These are phyloP conservation scores for Sporothrix variecibatus DNA, from an alignment of 2,329 filamentous ascomycete genomes.

Conservation along the genomic window DNA sequence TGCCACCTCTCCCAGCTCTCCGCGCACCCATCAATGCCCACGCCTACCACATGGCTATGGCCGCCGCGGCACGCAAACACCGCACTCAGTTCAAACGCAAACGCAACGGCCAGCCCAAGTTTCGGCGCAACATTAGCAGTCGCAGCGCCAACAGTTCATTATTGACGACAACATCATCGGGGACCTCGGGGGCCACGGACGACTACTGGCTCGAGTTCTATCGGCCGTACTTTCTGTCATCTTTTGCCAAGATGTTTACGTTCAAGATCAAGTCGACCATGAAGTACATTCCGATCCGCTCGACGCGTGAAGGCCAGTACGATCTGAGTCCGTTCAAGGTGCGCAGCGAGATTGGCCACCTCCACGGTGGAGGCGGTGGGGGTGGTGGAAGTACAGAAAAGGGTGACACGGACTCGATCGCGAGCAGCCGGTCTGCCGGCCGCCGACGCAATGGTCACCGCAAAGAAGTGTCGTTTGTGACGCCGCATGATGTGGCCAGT, in stretches of 20 bases:
- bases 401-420: constrained; percentile 67
- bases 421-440: constrained; percentile 54
- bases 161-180: constrained; percentile 33
- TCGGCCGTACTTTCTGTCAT: constrained; percentile 81
- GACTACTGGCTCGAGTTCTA: constrained; percentile 99
- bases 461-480: constrained; percentile 71
- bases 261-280: constrained; percentile 90
- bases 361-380: constrained; percentile 47
- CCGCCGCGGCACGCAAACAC: not conserved
- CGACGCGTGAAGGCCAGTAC: constrained; percentile 71
- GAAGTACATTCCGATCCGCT: constrained; percentile 76
- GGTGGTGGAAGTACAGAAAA: not conserved
- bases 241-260: constrained; percentile 87
- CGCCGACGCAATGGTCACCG: constrained; percentile 42
- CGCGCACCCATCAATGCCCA: constrained; percentile 50
- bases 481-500: constrained; percentile 51
- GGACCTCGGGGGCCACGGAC: constrained; percentile 62
- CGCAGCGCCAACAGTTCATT: constrained; percentile 3
- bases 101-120: constrained; percentile 4
- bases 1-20: constrained; percentile 49
- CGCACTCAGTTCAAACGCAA: constrained; percentile 15
- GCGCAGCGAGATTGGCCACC: constrained; percentile 57
- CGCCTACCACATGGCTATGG: constrained; percentile 33
- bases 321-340: constrained; percentile 88
- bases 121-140: not conserved